A percentile compares a stretch with the other conserved stretches of the same genome.
phyloP scores from a whole-genome alignment of 2,329 filamentous ascomycete genomes.

The Didymella arachidicola region DNA sequence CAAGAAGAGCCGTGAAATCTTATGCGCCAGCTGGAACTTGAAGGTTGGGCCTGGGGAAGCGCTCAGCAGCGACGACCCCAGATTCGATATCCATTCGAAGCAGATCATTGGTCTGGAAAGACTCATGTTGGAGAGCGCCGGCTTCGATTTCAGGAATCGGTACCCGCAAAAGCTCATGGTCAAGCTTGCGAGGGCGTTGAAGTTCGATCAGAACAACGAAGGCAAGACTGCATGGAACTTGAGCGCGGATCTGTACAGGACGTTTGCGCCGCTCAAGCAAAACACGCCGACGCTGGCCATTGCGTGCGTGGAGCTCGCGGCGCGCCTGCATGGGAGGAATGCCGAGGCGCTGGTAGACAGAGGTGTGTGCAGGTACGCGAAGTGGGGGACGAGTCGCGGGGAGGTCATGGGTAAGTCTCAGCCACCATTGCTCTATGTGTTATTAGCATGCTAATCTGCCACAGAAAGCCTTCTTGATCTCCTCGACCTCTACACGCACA shows the following conservation, averaged over 20 bases:
- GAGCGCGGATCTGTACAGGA: conserved; percentile 89
- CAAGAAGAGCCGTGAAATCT: conserved; percentile 93
- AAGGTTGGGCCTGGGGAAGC: conserved; percentile 73
- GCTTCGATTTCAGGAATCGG: conserved; percentile 91
- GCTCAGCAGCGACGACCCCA: conserved; percentile 79
- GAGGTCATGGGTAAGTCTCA: conserved; percentile 54
- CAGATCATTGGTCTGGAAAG: conserved; percentile 89
- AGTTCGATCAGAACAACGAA: conserved; percentile 63
- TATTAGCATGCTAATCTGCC: conserved; percentile 33
- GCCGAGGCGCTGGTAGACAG: conserved; percentile 57
- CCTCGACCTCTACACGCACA: conserved; percentile 89
- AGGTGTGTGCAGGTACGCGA: conserved; percentile 56
- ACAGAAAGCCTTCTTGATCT: conserved; percentile 88
- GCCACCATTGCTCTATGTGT: not conserved
- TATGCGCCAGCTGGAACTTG: conserved; percentile 88
- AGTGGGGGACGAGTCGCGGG: conserved; percentile 55
- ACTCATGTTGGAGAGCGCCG: conserved; percentile 88
- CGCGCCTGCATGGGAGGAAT: conserved; percentile 68
- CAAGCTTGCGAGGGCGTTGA: conserved; percentile 74
- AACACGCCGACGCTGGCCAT: conserved; percentile 85
- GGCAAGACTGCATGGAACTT: conserved; percentile 79
- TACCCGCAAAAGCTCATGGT: conserved; percentile 85
- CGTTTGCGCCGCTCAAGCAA: conserved; percentile 90
- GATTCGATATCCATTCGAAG: conserved; percentile 80
- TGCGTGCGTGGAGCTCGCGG: conserved; percentile 80